phyloP scores from a whole-genome alignment of 2,329 filamentous ascomycete species.

The Diaporthe amygdali region DNA sequence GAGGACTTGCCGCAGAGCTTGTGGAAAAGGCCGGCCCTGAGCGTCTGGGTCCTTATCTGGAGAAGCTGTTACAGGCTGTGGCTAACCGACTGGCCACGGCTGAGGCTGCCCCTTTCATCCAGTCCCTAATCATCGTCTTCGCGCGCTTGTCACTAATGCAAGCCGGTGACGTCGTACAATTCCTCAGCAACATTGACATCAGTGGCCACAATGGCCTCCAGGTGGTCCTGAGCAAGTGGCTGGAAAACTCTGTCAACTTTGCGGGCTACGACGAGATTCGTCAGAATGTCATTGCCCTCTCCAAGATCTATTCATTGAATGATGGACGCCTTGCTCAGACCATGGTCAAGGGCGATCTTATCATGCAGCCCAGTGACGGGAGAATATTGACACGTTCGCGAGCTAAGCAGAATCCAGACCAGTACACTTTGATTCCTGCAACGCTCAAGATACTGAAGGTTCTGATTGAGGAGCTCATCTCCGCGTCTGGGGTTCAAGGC shows the following conservation, averaged over 20 bases:
- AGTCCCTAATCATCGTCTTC: conserved; percentile 94
- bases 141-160: conserved; percentile 86
- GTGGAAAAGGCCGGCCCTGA: conserved; percentile 96
- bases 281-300: conserved; percentile 93
- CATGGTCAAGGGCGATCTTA: conserved; percentile 88
- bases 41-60: conserved; percentile 85
- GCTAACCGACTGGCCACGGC: conserved; percentile 84
- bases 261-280: conserved; percentile 98
- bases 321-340: conserved; percentile 80
- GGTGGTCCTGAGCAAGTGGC: conserved; percentile 91
- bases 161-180: conserved; percentile 88
- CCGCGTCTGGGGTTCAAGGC: conserved; percentile 71
- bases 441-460: conserved; percentile 96
- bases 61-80: conserved; percentile 87
- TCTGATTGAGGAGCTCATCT: conserved; percentile 87
- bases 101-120: conserved; percentile 86
- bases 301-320: conserved; percentile 87
- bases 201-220: conserved; percentile 81
- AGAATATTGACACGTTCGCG: conserved; percentile 94
- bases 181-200: conserved; percentile 84
- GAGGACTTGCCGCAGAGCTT: conserved; percentile 89
- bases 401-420: conserved; percentile 86
- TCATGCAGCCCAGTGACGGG: conserved; percentile 74
- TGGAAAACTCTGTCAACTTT: conserved; percentile 96
- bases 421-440: conserved; percentile 85